phyloP scores from a whole-genome alignment of 2,329 filamentous ascomycete species.

The Diaporthe humulicola region DNA sequence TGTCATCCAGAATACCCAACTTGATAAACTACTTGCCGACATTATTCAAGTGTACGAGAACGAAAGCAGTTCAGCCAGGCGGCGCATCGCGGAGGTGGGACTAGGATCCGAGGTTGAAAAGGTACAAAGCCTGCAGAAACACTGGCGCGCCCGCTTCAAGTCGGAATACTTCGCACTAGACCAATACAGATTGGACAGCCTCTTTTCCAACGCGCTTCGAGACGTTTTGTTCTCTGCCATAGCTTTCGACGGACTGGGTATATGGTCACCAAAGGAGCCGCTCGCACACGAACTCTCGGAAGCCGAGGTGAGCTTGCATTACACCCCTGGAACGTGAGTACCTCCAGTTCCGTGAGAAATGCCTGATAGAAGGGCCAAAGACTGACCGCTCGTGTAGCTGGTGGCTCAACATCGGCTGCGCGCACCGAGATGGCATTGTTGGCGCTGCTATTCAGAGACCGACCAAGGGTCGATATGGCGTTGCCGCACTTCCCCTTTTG shows the following conservation, averaged over 20 bases:
- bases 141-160: slow-evolving; percentile 37
- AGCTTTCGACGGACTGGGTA: slow-evolving; percentile 29
- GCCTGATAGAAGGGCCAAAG: neutral
- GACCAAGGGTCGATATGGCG: slow-evolving; percentile 60
- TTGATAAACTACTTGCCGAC: slow-evolving; percentile 39
- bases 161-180: slow-evolving; percentile 34
- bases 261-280: slow-evolving; percentile 25
- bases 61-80: neutral
- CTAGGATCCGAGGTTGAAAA: slow-evolving; percentile 24
- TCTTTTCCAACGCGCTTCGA: slow-evolving; percentile 14
- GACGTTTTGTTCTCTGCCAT: slow-evolving; percentile 35
- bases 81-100: neutral
- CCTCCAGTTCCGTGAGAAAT: neutral
- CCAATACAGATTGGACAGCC: slow-evolving; percentile 15
- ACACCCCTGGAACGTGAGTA: slow-evolving; percentile 35
- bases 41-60: slow-evolving; percentile 29
- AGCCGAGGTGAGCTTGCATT: slow-evolving; percentile 23
- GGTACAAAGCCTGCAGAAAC: slow-evolving; percentile 24
- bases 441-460: slow-evolving; percentile 57
- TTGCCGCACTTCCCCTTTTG: slow-evolving; percentile 63
- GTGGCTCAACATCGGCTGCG: slow-evolving; percentile 71
- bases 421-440: slow-evolving; percentile 68
- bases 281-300: slow-evolving; percentile 27
- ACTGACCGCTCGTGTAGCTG: slow-evolving; percentile 56
- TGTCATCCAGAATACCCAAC: slow-evolving; percentile 27